Evolutionary conservation across 306 rosid genomes (phyloP).

Genomic region (Pterocarpus macrocarpus): DNA sequence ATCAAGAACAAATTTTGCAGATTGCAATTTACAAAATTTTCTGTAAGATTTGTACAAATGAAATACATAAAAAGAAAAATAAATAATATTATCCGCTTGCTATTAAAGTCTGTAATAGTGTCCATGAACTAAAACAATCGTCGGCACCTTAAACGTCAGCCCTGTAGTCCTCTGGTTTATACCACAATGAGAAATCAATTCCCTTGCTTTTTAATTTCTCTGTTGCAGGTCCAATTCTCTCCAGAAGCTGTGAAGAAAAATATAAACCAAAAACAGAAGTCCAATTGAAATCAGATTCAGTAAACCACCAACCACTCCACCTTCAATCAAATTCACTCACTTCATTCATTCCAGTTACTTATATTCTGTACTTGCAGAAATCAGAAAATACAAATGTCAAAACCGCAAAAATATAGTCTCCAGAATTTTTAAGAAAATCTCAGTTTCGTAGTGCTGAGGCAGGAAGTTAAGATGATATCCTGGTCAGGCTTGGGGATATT

Average conservation of each 20-base stretch:
- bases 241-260: constrained; percentile 72
- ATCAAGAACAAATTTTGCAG: constrained; percentile 21
- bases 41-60: constrained; percentile 11
- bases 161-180: constrained; percentile 81
- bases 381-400: neutral
- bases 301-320: neutral
- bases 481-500: neutral
- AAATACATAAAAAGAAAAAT: neutral
- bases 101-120: constrained; percentile 3
- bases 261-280: neutral
- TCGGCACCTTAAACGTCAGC: constrained; percentile 67
- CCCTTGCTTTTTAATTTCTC: constrained; percentile 75
- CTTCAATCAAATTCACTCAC: constrained; percentile 1
- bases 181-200: constrained; percentile 86
- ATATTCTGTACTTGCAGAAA: constrained; percentile 17
- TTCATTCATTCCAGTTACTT: neutral
- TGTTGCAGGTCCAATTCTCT: constrained; percentile 86
- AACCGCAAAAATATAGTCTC: neutral
- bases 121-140: constrained; percentile 17
- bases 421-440: no score
- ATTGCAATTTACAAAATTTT: constrained; percentile 3
- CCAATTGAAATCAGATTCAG: neutral
- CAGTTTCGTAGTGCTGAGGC: neutral
- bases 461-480: neutral
- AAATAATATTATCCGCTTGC: constrained; percentile 22